Conservation (phyloP, 345 rosid genomes). For the Eucalyptus cloeziana region DNA sequence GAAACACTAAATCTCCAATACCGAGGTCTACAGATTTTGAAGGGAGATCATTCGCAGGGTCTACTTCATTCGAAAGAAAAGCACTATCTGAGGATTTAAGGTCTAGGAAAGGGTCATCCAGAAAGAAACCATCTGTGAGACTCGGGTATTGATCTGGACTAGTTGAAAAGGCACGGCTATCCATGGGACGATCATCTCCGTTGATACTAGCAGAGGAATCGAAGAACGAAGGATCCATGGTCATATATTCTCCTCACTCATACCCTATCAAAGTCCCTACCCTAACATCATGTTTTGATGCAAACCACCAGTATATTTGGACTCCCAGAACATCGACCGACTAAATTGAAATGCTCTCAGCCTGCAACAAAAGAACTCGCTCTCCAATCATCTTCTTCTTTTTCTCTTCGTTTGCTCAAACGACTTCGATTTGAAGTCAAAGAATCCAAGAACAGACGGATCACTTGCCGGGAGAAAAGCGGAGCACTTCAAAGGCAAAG, state of each 20-base stretch:
- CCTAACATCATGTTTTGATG: background rate
- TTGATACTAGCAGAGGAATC: background rate
- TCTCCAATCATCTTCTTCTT: background rate
- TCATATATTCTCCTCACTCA: background rate
- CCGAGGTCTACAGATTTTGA: background rate
- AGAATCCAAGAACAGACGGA: background rate
- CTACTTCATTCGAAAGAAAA: background rate
- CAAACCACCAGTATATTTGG: background rate
- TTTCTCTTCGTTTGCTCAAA: background rate
- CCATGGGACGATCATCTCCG: background rate
- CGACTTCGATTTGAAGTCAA: background rate
- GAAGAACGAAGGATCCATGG: background rate
- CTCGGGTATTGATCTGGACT: background rate
- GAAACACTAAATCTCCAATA: background rate
- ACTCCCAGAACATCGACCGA: background rate
- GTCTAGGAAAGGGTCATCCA: background rate
- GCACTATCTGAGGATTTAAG: background rate
- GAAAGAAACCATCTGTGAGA: background rate
- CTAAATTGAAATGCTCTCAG: background rate
- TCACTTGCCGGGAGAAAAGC: background rate
- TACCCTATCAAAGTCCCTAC: background rate
- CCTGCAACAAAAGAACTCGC: background rate
- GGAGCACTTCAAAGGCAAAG: background rate
- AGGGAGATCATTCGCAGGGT: background rate
- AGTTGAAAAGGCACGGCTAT: background rate